A percentile compares a stretch with the other conserved stretches of the same genome.
Evolutionary conservation across 2,329 filamentous ascomycete genomes (phyloP).

Genomic region (Penicillium sp.): DNA sequence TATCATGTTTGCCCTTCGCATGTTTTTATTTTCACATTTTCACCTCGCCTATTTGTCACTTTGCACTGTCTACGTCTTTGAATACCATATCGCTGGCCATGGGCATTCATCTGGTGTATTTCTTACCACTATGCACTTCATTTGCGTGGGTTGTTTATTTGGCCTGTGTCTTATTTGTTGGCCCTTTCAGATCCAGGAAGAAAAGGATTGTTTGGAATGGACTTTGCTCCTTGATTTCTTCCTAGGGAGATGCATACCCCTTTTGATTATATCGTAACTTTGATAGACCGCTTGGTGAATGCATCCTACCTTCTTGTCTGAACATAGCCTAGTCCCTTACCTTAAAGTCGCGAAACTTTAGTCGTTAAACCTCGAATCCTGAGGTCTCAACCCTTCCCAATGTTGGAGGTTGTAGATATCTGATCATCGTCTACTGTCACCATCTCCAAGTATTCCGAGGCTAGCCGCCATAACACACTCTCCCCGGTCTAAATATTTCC

Average conservation of each 20-base stretch:
- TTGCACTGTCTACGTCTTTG: constrained; percentile 1
- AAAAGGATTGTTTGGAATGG: not conserved
- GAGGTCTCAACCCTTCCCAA: no score
- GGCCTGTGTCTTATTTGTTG: not conserved
- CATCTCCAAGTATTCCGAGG: not conserved
- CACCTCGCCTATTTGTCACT: not conserved
- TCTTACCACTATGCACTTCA: constrained; percentile 1
- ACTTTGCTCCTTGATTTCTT: not conserved
- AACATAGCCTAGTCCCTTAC: not conserved
- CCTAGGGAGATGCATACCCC: constrained; percentile 2
- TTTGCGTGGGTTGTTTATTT: constrained; percentile 6
- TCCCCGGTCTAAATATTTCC: not conserved
- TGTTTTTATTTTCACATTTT: not conserved
- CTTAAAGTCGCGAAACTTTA: no score
- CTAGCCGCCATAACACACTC: constrained; percentile 1
- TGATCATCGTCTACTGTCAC: not conserved
- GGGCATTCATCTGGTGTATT: not conserved
- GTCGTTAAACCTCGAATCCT: no score
- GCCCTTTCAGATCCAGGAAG: not conserved
- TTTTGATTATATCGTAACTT: not conserved
- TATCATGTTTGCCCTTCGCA: constrained; percentile 1
- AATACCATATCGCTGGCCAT: not conserved
- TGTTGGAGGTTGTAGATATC: not conserved
- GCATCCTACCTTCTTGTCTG: not conserved
- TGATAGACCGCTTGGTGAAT: constrained; percentile 3